Conservation (phyloP, 805 yeast genomes). For the Yarrowia yakushimensis region DNA sequence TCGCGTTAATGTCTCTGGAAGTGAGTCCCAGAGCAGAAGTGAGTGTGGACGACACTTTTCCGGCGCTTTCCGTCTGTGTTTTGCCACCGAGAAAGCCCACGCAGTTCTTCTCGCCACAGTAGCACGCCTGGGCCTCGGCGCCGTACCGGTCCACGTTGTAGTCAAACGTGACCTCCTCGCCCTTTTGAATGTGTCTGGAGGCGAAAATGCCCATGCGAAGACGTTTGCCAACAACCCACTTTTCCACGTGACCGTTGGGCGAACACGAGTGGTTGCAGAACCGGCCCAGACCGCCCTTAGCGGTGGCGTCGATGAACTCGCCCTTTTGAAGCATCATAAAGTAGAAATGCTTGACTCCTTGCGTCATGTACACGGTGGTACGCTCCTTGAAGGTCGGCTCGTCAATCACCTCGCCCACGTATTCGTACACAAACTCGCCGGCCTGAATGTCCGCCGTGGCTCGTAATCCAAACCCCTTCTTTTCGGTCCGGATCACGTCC, state of each 20-base stretch:
- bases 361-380: constrained; percentile 67
- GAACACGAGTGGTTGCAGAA: constrained; percentile 93
- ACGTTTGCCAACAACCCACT: constrained; percentile 93
- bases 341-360: constrained; percentile 75
- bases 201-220: constrained; percentile 94
- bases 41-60: constrained; percentile 73
- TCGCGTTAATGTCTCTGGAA: constrained; percentile 57
- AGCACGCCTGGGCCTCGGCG: constrained; percentile 88
- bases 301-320: constrained; percentile 92
- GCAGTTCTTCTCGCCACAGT: constrained; percentile 91
- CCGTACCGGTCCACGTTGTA: constrained; percentile 97
- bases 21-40: constrained; percentile 81
- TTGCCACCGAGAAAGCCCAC: constrained; percentile 93
- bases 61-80: constrained; percentile 90
- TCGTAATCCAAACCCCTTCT: constrained; percentile 86
- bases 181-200: constrained; percentile 60
- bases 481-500: constrained; percentile 77
- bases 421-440: constrained; percentile 80
- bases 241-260: constrained; percentile 93
- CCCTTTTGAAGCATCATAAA: constrained; percentile 94
- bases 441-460: constrained; percentile 57
- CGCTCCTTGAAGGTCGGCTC: constrained; percentile 70
- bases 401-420: constrained; percentile 90
- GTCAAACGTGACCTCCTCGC: constrained; percentile 90
- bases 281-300: constrained; percentile 81